Conservation (phyloP, 2,329 filamentous ascomycete genomes). For the Aspergillus quadrilineatus region DNA sequence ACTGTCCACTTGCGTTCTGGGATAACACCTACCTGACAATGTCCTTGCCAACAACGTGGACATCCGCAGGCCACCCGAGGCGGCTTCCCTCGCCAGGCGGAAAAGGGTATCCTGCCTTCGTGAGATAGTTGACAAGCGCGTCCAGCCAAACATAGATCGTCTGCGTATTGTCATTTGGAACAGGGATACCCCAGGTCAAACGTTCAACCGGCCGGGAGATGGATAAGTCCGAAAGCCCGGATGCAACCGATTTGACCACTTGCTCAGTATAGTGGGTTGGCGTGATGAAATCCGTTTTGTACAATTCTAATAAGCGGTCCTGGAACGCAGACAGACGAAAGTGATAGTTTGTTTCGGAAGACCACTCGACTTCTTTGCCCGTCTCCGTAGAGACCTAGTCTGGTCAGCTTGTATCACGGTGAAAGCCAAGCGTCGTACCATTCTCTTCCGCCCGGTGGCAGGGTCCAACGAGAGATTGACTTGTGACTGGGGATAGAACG, state of each 20-base stretch:
- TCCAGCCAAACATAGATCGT: slow-evolving; percentile 99
- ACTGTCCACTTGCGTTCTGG: background rate
- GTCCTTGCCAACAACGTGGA: slow-evolving; percentile 94
- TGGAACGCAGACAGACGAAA: slow-evolving; percentile 84
- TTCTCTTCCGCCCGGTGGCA: slow-evolving; percentile 76
- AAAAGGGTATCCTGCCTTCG: slow-evolving; percentile 76
- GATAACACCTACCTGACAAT: slow-evolving; percentile 64
- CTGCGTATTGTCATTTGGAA: slow-evolving; percentile 78
- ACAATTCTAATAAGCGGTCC: slow-evolving; percentile 76
- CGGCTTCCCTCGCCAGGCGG: slow-evolving; percentile 63
- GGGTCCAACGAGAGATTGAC: slow-evolving; percentile 75
- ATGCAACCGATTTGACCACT: slow-evolving; percentile 72
- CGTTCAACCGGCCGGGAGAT: slow-evolving; percentile 78
- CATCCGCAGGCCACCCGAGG: slow-evolving; percentile 82
- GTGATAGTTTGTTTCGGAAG: slow-evolving; percentile 89
- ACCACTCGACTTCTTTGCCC: slow-evolving; percentile 91
- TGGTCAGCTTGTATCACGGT: slow-evolving; percentile 14
- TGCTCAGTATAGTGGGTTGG: slow-evolving; percentile 73
- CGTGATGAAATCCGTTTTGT: slow-evolving; percentile 75
- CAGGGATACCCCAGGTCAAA: slow-evolving; percentile 82
- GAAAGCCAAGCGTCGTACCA: slow-evolving; percentile 48
- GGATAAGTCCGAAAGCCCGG: slow-evolving; percentile 81
- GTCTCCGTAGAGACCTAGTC: slow-evolving; percentile 71
- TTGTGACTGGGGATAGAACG: slow-evolving; percentile 79
- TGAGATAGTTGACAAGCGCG: slow-evolving; percentile 90